Percentiles rank a stretch among this genome's conserved stretches.
Evolutionary conservation across 495 filamentous ascomycete species (phyloP).

Genomic region (Sphaerosporella brunnea): DNA sequence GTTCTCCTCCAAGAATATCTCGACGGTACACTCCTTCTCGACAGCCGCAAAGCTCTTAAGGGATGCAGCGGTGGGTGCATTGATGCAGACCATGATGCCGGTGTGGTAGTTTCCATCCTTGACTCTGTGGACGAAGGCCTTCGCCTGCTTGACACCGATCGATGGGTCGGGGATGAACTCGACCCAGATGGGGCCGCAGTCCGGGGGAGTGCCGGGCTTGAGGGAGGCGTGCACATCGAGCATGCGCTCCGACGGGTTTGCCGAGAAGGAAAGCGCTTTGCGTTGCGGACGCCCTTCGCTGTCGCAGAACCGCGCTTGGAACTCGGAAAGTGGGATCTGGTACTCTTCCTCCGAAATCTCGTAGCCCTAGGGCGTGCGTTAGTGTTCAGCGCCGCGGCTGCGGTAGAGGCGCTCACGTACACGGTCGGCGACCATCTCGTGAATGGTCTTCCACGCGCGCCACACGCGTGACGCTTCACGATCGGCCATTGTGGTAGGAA

Average conservation of each 20-base stretch:
- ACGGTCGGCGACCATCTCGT: conserved; percentile 72
- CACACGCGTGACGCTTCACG: conserved; percentile 57
- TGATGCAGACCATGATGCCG: conserved; percentile 70
- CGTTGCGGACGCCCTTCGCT: conserved; percentile 47
- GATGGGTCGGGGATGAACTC: conserved; percentile 64
- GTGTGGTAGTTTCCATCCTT: conserved; percentile 59
- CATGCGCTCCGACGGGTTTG: conserved; percentile 66
- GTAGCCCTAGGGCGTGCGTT: conserved; percentile 48
- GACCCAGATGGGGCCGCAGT: conserved; percentile 79
- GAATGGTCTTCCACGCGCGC: conserved; percentile 73
- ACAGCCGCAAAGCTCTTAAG: conserved; percentile 61
- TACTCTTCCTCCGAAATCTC: conserved; percentile 79
- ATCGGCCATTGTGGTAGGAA: conserved; percentile 26
- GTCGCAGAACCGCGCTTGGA: conserved; percentile 47
- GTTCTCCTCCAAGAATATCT: conserved; percentile 90
- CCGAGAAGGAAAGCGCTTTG: conserved; percentile 65
- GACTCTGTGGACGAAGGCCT: conserved; percentile 68
- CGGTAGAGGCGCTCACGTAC: conserved; percentile 31
- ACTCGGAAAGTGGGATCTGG: conserved; percentile 57
- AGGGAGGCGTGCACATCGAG: conserved; percentile 59
- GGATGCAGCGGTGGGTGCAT: conserved; percentile 65
- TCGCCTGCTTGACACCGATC: conserved; percentile 82
- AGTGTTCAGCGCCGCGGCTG: not conserved
- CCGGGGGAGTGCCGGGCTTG: conserved; percentile 40
- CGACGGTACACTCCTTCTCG: conserved; percentile 50